Evolutionary conservation across 768 basidiomycete genomes (phyloP), one percentile per base, ranked within the genome.

Genomic region (Scleroderma bovista): DNA sequence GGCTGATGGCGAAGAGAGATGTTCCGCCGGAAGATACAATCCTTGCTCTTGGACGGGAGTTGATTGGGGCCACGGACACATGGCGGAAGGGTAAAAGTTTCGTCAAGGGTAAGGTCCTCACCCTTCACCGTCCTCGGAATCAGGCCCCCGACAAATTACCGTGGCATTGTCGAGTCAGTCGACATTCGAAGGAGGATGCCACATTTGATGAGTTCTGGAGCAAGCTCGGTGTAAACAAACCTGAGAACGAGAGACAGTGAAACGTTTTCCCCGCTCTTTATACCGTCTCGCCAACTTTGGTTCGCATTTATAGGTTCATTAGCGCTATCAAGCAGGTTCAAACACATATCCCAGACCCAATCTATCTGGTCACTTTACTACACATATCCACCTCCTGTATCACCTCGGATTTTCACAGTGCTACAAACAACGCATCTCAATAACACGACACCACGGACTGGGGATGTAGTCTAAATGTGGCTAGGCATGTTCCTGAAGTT

Each of bases 161-260:
- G 3, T 90, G 87, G 86, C 76, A 86, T 57, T 78, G 77, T 61
- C 77, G 87, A 20, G 63, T 81, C 51, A 87, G 86, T 59, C 75
- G 78, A 58, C 88, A 90, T 64, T 63, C 74, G 12, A 60, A 73
- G 6, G 71, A 79, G n/a, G 84, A 89, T 47, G 81, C 75, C 9
- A 81, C 82, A 1, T 89, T 90, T 62, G 83, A 86, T 54, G 76
- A 81, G 56, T 69, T 89, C 57, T 89, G 88, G 88, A 72, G 71
- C 34, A 83, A 79, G 57, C 64, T 89, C 13, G 84, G 81, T 1
- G 67, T 67, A 47, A 73, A 86, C 67, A 88, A 88, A 60, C 76
- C 83, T 16, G 64, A 73, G 39, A 79, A 88, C 48, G 88, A 90
- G 69, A 77, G 75, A 62, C 73, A 86, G 87, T 88, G 51, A 39